Evolutionary conservation across 441 rosid species (phyloP), one percentile per base, ranked within the genome.

Genomic region (Eutrema salsugineum): DNA sequence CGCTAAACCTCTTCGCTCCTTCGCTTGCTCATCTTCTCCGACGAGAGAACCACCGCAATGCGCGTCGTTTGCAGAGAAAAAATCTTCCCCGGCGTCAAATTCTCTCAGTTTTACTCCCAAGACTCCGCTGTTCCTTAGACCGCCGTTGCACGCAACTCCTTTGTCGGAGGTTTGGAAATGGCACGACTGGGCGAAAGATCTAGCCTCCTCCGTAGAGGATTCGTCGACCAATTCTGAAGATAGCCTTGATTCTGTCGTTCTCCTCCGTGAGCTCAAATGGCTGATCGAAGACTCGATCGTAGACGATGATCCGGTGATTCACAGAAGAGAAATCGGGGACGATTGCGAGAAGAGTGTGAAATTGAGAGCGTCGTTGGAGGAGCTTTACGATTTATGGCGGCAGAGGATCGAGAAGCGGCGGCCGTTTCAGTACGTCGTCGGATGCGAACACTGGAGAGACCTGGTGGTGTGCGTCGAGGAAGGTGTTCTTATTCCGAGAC

Each of bases 401-500:
- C 86, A 90, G 78, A 90, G 94, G 81, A 86, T 92, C 38, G 91
- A 92, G 64, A 82, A 87, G 53, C 90, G 98, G 66, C 82, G 88
- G 69, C 98, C 97, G 42, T 88, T 90, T 63, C 98, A 89, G 84
- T 94, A 94, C 60, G 68, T 90, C 0, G 97, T 92, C 2, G 99
- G 99, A 75, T 92, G 98, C 55, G 90, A 92, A 72, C 96, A 94
- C 57, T 92, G 98, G 98, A 81, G 96, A 83, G 91, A 92, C 61
- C 51, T 94, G 74, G 97, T 94, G 66, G 72, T 94, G 85, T 63
- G 87, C 32, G 96, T 94, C 9, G 87, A 90, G 71, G 97, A 92
- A 83, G 98, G 98, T 20, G 93, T 94, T 56, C 78, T 94, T 66
- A 92, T 94, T 78, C 99, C 97, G 5, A 82, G 98, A 77, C 97